Evolutionary conservation across 176 grass and related monocot species (phyloP).

Genomic region (Sorghum bicolor): DNA sequence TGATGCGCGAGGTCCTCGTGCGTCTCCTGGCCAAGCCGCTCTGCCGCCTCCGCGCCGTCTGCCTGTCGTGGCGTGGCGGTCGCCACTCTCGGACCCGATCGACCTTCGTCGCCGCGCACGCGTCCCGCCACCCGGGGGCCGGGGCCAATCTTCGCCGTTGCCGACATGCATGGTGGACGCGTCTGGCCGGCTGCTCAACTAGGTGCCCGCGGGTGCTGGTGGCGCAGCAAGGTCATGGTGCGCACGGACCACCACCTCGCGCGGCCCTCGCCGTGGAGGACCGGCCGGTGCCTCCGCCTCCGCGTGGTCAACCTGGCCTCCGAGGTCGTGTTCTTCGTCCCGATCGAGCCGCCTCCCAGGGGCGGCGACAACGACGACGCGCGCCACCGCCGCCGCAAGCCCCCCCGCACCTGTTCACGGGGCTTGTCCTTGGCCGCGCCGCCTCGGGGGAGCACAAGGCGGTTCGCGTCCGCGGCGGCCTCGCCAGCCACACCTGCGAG

Average conservation of each 20-base stretch:
- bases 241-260: not conserved
- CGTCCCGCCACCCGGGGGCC: not conserved
- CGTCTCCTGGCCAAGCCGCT: not conserved
- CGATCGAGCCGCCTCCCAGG: not conserved
- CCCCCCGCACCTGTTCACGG: not conserved
- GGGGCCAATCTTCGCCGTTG: not conserved
- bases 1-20: not conserved
- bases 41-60: not conserved
- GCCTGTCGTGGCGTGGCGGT: not conserved
- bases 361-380: no score
- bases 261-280: not conserved
- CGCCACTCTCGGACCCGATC: not conserved
- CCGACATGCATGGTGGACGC: no score
- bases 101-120: not conserved
- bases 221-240: not conserved
- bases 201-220: not conserved
- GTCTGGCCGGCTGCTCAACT: not conserved
- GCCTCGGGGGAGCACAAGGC: not conserved
- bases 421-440: not conserved
- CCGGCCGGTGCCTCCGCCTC: not conserved
- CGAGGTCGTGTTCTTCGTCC: not conserved
- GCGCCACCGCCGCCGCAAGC: no score
- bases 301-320: not conserved
- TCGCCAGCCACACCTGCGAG: not conserved
- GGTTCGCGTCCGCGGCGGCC: not conserved